A percentile compares a stretch with the other conserved stretches of the same genome.
Evolutionary conservation across 805 yeast species (phyloP).

Genomic region (Naumovozyma castellii): DNA sequence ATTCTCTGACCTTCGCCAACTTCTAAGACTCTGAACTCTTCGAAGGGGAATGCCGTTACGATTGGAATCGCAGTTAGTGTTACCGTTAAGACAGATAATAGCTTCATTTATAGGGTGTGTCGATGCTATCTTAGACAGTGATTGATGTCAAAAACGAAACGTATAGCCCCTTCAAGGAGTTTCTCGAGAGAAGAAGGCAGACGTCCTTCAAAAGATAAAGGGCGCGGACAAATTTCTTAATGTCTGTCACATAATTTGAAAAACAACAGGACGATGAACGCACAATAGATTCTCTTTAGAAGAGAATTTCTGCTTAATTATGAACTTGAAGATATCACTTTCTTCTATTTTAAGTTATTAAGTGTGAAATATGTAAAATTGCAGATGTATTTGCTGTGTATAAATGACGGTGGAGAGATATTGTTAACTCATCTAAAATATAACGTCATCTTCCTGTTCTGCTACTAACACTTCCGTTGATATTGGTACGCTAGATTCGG

Average conservation of each 20-base stretch:
- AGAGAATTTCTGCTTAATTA: no score
- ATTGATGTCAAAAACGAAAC: background rate
- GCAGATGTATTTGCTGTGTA: background rate
- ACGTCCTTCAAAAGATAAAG: no score
- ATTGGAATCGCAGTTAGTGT: background rate
- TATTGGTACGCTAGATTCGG: conserved; percentile 5
- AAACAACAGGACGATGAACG: no score
- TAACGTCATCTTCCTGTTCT: conserved; percentile 39
- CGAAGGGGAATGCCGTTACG: conserved; percentile 6
- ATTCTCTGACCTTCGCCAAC: conserved; percentile 17
- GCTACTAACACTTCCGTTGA: conserved; percentile 24
- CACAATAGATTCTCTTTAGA: no score
- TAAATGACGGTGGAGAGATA: background rate
- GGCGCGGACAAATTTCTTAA: no score
- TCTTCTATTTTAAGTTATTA: no score
- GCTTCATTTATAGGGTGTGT: conserved; percentile 1
- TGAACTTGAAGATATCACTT: no score
- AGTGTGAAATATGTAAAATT: no score
- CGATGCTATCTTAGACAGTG: no score
- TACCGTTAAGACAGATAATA: conserved; percentile 1
- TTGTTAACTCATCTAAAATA: conserved; percentile 26
- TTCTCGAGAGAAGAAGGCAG: background rate
- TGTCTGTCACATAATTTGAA: no score
- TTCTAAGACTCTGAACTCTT: conserved; percentile 19
- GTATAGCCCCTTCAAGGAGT: background rate